phyloP scores from a whole-genome alignment of 176 grass and related monocot species.

The Triticum turgidum region DNA sequence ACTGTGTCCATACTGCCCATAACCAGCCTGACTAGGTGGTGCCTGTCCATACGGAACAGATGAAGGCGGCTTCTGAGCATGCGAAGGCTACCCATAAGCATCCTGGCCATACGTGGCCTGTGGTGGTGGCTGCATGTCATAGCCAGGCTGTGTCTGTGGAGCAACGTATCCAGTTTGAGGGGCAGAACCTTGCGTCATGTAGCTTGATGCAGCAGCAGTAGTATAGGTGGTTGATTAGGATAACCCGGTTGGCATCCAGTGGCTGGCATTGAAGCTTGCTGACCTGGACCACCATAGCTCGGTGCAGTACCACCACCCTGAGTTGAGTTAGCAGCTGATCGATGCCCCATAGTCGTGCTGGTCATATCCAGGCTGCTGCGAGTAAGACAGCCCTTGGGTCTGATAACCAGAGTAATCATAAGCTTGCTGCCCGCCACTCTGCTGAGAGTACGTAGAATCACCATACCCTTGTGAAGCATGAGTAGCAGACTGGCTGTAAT shows the following conservation, averaged over 20 bases:
- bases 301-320: too few species aligned
- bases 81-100: slow-evolving; percentile 52
- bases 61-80: slow-evolving; percentile 38
- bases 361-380: slow-evolving; percentile 67
- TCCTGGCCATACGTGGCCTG: slow-evolving; percentile 63
- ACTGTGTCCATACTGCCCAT: too few species aligned
- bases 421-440: slow-evolving; percentile 32
- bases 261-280: too few species aligned
- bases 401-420: slow-evolving; percentile 62
- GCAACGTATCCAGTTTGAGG: slow-evolving; percentile 43
- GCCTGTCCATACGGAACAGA: too few species aligned
- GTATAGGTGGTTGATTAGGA: too few species aligned
- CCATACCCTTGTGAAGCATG: too few species aligned
- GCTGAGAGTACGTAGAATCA: too few species aligned
- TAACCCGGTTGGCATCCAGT: too few species aligned
- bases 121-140: slow-evolving; percentile 38
- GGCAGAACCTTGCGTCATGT: slow-evolving; percentile 48
- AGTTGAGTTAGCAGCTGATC: too few species aligned
- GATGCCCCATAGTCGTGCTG: slow-evolving; percentile 32
- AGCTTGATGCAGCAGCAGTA: slow-evolving; percentile 27
- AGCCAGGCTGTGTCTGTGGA: slow-evolving; percentile 48
- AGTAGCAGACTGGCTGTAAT: too few species aligned
- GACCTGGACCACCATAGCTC: too few species aligned
- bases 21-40: too few species aligned
- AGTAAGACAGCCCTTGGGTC: slow-evolving; percentile 49